phyloP scores from a whole-genome alignment of 176 grass and related monocot species.

The Phoenix dactylifera region DNA sequence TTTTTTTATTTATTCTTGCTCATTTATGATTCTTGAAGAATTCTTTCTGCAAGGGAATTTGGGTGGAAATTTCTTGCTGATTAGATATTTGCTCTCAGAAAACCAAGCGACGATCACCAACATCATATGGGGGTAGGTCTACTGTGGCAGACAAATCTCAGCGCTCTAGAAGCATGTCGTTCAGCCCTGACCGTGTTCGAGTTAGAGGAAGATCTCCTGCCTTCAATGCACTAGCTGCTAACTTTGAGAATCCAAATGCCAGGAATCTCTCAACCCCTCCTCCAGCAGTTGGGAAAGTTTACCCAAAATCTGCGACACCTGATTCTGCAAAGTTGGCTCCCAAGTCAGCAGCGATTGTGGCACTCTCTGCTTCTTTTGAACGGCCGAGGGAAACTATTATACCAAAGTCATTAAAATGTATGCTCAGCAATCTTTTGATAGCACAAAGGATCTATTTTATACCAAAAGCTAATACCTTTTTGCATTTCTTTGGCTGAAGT shows the following conservation, averaged over 20 bases:
- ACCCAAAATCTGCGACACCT: slow-evolving; percentile 41
- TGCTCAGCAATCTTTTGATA: neutral
- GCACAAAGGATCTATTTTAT: no score
- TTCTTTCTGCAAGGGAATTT: neutral
- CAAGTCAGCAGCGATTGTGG: slow-evolving; percentile 46
- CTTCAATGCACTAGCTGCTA: slow-evolving; percentile 93
- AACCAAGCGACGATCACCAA: slow-evolving; percentile 65
- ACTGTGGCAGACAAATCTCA: slow-evolving; percentile 84
- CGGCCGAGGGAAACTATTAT: slow-evolving; percentile 75
- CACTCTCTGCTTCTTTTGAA: slow-evolving; percentile 73
- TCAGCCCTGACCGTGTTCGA: slow-evolving; percentile 87
- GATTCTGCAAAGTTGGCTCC: slow-evolving; percentile 53
- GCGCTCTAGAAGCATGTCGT: slow-evolving; percentile 92
- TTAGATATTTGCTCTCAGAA: slow-evolving; percentile 32
- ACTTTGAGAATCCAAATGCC: slow-evolving; percentile 78
- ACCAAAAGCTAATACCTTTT: neutral
- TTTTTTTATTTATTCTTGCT: no score
- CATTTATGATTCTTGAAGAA: no score
- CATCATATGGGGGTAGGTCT: slow-evolving; percentile 70
- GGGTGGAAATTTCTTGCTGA: neutral
- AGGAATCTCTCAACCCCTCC: slow-evolving; percentile 97
- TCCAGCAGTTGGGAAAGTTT: slow-evolving; percentile 55
- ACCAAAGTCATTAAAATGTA: slow-evolving; percentile 97
- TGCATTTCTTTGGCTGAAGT: slow-evolving; percentile 39
- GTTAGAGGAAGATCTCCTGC: slow-evolving; percentile 93